A percentile compares a stretch with the other conserved stretches of the same genome.
These are phyloP conservation scores for Fusarium tanahbumbuense DNA, from an alignment of 2,329 filamentous ascomycete genomes.

Conservation along the genomic window DNA sequence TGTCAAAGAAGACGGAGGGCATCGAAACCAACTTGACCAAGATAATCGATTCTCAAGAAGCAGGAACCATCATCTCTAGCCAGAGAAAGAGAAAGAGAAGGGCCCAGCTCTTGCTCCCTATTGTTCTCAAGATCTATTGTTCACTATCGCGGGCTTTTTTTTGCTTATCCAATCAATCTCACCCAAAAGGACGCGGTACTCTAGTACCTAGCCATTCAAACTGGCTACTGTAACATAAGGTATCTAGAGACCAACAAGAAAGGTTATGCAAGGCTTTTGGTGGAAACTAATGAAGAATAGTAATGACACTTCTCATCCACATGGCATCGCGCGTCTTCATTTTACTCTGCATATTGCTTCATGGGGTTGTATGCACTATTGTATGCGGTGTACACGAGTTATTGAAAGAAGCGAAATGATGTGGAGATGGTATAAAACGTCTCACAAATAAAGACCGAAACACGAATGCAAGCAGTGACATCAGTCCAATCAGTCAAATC, in stretches of 20 bases:
- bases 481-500: neutral
- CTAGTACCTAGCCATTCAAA: slow-evolving; percentile 2
- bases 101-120: slow-evolving; percentile 1
- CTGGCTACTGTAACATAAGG: neutral
- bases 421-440: slow-evolving; percentile 31
- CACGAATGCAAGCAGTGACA: slow-evolving; percentile 21
- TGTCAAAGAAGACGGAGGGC: slow-evolving; percentile 14
- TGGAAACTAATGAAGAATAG: slow-evolving; percentile 22
- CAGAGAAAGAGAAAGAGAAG: slow-evolving; percentile 24
- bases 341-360: slow-evolving; percentile 41
- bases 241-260: neutral
- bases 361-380: slow-evolving; percentile 30
- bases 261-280: slow-evolving; percentile 25
- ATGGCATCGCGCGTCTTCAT: slow-evolving; percentile 35
- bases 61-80: slow-evolving; percentile 31
- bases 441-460: slow-evolving; percentile 18
- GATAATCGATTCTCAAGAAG: slow-evolving; percentile 1
- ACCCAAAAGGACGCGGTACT: neutral
- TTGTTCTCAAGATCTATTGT: slow-evolving; percentile 28
- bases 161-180: slow-evolving; percentile 15
- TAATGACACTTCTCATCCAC: slow-evolving; percentile 1
- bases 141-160: slow-evolving; percentile 3
- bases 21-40: slow-evolving; percentile 8
- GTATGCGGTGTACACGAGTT: slow-evolving; percentile 40
- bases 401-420: slow-evolving; percentile 40